Evolutionary conservation across 2,329 filamentous ascomycete genomes (phyloP), one percentile per base, ranked within the genome.

Genomic region (Bimuria novae-zelandiae): DNA sequence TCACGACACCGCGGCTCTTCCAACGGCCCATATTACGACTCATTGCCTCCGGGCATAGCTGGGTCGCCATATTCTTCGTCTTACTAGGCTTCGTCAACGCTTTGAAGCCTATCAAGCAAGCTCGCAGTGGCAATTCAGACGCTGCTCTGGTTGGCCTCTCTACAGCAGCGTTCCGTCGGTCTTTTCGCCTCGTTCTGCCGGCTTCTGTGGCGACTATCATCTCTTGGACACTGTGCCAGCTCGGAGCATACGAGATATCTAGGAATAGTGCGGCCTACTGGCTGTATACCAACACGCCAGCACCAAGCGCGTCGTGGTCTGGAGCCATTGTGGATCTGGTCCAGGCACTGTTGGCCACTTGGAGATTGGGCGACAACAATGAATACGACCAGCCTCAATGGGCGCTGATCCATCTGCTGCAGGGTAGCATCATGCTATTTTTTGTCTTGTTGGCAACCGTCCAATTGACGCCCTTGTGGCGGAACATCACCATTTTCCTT

Each of bases 41-140:
- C 30, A 46, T 46, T 30, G 43, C 43, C 30, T 46, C 43, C 14
- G 43, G 43, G 23, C 43, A 46, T 30, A 46, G 43, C 43, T 46
- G 43, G 43, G 43, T 46, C 43, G 43, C 43, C 30, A 17, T 46
- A 14, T 46, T 46, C 21, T 46, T 46, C 30, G 43, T 46, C 21
- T 16, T 46, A 21, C 43, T 46, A 14, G 43, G 43, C 7, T 46
- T 46, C 21, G 43, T 46, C 43, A 46, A 46, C 30, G 43, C 43
- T 14, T n/a, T 46, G 43, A 46, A 46, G 19, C 43, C 43, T 23
- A 46, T 46, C 21, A 35, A 17, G 7, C 43, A 46, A 23, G 43
- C 43, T 23, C 43, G 43, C 14, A 46, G 17, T 35, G 43, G 43
- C 17, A 30, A 46, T 14, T 46, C 43, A 12, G 43, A 46, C 3